Evolutionary conservation across 169 alveolate genomes (phyloP).

Genomic region (Theileria luwenshuni): DNA sequence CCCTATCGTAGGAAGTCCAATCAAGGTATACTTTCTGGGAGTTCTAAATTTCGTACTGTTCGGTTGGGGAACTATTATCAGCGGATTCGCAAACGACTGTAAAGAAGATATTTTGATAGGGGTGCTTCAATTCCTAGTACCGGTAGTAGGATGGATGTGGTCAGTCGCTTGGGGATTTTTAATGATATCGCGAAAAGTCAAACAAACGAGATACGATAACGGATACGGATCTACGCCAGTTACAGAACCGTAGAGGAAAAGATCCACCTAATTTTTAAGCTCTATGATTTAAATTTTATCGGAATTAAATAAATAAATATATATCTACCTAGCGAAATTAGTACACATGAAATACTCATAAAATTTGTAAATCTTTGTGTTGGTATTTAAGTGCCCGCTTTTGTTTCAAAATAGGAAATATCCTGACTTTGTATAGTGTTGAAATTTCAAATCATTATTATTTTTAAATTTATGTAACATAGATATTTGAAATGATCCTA

Average conservation of each 20-base stretch:
- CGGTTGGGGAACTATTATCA: constrained; percentile 78
- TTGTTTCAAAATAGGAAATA: too few species aligned
- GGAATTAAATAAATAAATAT: too few species aligned
- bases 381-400: too few species aligned
- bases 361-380: too few species aligned
- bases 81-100: constrained; percentile 76
- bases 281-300: constrained; percentile 1
- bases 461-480: too few species aligned
- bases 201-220: neutral
- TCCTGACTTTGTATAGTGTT: too few species aligned
- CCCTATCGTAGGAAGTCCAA: constrained; percentile 32
- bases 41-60: constrained; percentile 73
- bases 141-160: constrained; percentile 85
- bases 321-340: neutral
- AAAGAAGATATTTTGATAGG: constrained; percentile 80
- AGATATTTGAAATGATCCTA: too few species aligned
- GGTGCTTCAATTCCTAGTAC: constrained; percentile 72
- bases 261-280: neutral
- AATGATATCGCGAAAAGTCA: constrained; percentile 58
- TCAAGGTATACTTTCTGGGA: constrained; percentile 64
- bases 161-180: constrained; percentile 81
- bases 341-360: too few species aligned
- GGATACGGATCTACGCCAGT: too few species aligned
- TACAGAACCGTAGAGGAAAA: neutral
- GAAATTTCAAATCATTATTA: too few species aligned